Evolutionary conservation across 441 rosid species (phyloP).

Genomic region (Theobroma grandiflorum): DNA sequence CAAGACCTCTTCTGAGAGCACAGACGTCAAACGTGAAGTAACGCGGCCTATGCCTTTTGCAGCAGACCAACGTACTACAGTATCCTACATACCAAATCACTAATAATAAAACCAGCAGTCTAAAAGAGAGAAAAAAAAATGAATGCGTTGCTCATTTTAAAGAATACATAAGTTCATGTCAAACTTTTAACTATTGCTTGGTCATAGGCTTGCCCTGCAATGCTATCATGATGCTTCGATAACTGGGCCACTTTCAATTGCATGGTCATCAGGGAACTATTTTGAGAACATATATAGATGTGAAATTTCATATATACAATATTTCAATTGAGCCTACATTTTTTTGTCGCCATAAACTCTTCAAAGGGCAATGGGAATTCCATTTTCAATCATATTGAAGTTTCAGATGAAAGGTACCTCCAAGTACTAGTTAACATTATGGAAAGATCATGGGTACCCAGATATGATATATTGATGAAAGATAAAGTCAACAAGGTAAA

Average conservation of each 20-base stretch:
- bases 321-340: background rate
- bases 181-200: constrained; percentile 4
- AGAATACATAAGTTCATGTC: constrained; percentile 8
- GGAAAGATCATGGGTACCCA: constrained; percentile 2
- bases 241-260: background rate
- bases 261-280: background rate
- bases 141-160: background rate
- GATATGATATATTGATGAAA: background rate
- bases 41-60: constrained; percentile 97
- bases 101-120: constrained; percentile 14
- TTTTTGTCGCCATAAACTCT: background rate
- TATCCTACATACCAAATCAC: constrained; percentile 64
- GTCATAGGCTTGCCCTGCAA: constrained; percentile 6
- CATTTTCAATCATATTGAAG: background rate
- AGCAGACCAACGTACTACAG: constrained; percentile 99
- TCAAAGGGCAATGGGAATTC: background rate
- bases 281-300: background rate
- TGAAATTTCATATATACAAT: background rate
- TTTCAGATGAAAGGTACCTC: background rate
- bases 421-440: constrained; percentile 1
- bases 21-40: constrained; percentile 83
- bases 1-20: constrained; percentile 85
- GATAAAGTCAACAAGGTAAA: constrained; percentile 21
- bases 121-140: background rate
- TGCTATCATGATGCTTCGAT: background rate